Evolutionary conservation across 1,284 basidiomycete genomes (phyloP).

Genomic region (Heterobasidion irregulare): DNA sequence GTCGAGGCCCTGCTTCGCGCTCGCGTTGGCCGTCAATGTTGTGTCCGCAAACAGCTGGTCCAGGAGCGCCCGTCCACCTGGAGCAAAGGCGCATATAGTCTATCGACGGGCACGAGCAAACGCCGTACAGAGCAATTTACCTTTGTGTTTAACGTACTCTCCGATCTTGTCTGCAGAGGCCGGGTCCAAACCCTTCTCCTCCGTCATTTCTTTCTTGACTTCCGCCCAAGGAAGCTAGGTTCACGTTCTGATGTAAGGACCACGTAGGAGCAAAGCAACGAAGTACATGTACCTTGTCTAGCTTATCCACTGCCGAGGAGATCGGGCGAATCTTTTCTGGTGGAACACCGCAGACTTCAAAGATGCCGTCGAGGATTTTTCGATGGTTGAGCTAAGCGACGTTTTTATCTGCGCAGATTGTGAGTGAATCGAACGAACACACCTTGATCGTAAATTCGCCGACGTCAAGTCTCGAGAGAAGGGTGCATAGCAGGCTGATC

Average conservation of each 20-base stretch:
- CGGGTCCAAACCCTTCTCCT: conserved; percentile 88
- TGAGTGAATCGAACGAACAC: conserved; percentile 9
- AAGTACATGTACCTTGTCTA: conserved; percentile 74
- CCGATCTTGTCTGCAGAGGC: conserved; percentile 90
- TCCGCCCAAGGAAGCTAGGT: conserved; percentile 78
- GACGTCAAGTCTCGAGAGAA: conserved; percentile 79
- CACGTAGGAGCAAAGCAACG: not conserved
- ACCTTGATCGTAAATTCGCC: conserved; percentile 95
- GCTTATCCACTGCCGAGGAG: conserved; percentile 96
- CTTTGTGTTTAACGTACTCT: conserved; percentile 93
- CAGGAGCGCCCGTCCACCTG: conserved; percentile 77
- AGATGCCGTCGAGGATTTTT: conserved; percentile 96
- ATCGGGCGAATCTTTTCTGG: conserved; percentile 89
- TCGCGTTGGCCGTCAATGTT: conserved; percentile 60
- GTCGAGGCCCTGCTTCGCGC: conserved; percentile 78
- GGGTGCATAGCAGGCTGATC: conserved; percentile 77
- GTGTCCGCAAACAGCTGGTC: conserved; percentile 66
- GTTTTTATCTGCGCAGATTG: too few relatives aligned
- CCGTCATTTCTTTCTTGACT: conserved; percentile 94
- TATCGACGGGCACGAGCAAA: not conserved
- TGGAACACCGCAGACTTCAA: conserved; percentile 94
- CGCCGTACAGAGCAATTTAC: conserved; percentile 26
- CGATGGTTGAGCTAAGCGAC: conserved; percentile 79
- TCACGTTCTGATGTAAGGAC: not conserved
- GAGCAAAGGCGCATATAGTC: not conserved